Evolutionary conservation across 177 flowering plant species (phyloP).

Genomic region (Vitis hybrid): DNA sequence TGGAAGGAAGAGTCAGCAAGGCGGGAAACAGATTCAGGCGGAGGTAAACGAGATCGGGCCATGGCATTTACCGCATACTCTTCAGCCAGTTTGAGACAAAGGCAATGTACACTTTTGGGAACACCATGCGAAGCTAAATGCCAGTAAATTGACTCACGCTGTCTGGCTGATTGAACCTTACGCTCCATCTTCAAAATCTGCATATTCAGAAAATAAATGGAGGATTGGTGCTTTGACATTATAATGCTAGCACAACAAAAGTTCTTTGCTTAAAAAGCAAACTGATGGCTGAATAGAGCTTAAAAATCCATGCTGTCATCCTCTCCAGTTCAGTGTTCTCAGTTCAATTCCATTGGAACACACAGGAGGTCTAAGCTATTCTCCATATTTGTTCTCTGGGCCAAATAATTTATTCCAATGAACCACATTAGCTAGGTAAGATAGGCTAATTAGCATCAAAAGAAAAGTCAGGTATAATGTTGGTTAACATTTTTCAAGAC

Average conservation of each 20-base stretch:
- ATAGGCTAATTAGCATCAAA: too few species aligned
- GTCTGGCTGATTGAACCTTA: constrained; percentile 47
- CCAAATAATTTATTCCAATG: too few species aligned
- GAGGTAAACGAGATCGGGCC: constrained; percentile 64
- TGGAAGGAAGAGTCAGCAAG: constrained; percentile 51
- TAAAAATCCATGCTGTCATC: too few species aligned
- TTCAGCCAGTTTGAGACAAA: constrained; percentile 59
- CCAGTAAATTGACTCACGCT: constrained; percentile 52
- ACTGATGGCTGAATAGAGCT: too few species aligned
- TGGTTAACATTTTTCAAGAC: too few species aligned
- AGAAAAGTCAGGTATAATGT: too few species aligned
- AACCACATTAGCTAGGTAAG: too few species aligned
- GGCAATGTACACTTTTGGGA: constrained; percentile 70
- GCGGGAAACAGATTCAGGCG: constrained; percentile 54
- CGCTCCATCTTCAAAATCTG: constrained; percentile 63
- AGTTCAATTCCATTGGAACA: too few species aligned
- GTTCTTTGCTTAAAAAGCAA: too few species aligned
- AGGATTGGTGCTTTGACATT: background rate
- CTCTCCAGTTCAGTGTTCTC: too few species aligned
- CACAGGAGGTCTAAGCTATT: too few species aligned
- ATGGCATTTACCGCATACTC: constrained; percentile 69
- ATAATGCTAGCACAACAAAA: background rate
- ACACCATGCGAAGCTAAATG: constrained; percentile 71
- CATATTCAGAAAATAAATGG: constrained; percentile 2
- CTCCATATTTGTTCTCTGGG: too few species aligned